These are phyloP conservation scores for Yarrowia phangngaensis DNA, from an alignment of 805 yeast genomes.

Conservation along the genomic window DNA sequence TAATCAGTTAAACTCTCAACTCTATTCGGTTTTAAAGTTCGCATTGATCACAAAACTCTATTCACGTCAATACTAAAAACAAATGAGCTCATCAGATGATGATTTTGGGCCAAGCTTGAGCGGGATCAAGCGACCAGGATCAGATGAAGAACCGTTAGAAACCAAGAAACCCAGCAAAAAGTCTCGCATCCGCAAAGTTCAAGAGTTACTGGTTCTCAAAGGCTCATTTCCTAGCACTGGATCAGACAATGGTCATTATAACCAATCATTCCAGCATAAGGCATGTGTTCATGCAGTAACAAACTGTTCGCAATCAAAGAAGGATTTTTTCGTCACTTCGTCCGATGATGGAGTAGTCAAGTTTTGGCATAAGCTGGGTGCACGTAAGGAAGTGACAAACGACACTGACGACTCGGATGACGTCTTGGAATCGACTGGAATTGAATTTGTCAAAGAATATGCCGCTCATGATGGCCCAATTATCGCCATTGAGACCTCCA, in stretches of 20 bases:
- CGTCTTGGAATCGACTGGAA: constrained; percentile 13
- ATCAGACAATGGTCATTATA: constrained; percentile 12
- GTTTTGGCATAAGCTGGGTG: constrained; percentile 37
- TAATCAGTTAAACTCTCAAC: no score
- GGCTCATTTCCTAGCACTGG: constrained; percentile 18
- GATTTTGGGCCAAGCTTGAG: constrained; percentile 27
- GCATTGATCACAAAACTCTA: no score
- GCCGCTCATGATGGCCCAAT: constrained; percentile 30
- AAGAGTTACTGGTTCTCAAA: constrained; percentile 2
- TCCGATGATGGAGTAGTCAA: constrained; percentile 41
- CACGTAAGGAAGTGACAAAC: constrained; percentile 3
- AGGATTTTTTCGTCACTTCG: constrained; percentile 36
- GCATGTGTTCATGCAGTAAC: constrained; percentile 7
- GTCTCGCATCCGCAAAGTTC: constrained; percentile 15
- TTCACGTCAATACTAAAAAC: not conserved
- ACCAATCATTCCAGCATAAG: constrained; percentile 22
- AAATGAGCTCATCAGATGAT: constrained; percentile 17
- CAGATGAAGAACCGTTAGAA: constrained; percentile 18
- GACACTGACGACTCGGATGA: constrained; percentile 27
- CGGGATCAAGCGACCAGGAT: constrained; percentile 6
- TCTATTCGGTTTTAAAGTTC: no score
- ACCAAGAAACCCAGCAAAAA: constrained; percentile 10
- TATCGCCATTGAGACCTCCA: not conserved
- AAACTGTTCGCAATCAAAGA: constrained; percentile 18
- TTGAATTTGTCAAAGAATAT: constrained; percentile 40